Evolutionary conservation across 345 rosid species (phyloP).

Genomic region (Dipteronia dyeriana): DNA sequence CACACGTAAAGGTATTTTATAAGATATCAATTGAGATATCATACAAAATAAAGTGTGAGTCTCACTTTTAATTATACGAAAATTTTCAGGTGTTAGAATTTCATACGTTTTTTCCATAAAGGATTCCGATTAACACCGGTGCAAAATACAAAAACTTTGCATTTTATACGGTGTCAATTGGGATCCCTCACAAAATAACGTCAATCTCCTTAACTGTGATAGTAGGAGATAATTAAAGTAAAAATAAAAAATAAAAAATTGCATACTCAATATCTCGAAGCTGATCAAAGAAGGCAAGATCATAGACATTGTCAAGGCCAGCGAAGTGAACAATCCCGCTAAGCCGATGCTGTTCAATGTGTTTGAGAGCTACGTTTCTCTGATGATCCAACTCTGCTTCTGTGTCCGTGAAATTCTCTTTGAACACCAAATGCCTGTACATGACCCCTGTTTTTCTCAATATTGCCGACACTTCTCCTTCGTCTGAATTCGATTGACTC

Average conservation of each 20-base stretch:
- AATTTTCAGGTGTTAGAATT: too few relatives aligned
- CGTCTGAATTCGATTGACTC: conserved; percentile 38
- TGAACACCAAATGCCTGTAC: conserved; percentile 76
- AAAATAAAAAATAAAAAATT: background rate
- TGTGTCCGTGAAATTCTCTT: conserved; percentile 63
- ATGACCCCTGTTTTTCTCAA: conserved; percentile 76
- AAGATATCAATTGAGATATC: too few relatives aligned
- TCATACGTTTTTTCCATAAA: too few relatives aligned
- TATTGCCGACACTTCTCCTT: conserved; percentile 34
- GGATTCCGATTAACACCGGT: too few relatives aligned
- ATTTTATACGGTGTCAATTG: too few relatives aligned
- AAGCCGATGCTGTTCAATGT: conserved; percentile 72
- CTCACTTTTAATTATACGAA: too few relatives aligned
- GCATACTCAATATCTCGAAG: conserved; percentile 81
- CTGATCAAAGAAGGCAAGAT: conserved; percentile 77
- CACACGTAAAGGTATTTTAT: too few relatives aligned
- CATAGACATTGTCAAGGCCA: conserved; percentile 68
- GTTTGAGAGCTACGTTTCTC: conserved; percentile 75
- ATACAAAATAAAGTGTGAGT: too few relatives aligned
- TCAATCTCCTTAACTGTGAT: too few relatives aligned
- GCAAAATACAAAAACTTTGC: too few relatives aligned
- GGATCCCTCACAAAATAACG: too few relatives aligned
- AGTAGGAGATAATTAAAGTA: too few relatives aligned
- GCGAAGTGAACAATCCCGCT: conserved; percentile 90
- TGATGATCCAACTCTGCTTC: conserved; percentile 72